A percentile compares a stretch with the other conserved stretches of the same genome.
Evolutionary conservation across 805 yeast species (phyloP).

Genomic region (Saturnispora hagleri): DNA sequence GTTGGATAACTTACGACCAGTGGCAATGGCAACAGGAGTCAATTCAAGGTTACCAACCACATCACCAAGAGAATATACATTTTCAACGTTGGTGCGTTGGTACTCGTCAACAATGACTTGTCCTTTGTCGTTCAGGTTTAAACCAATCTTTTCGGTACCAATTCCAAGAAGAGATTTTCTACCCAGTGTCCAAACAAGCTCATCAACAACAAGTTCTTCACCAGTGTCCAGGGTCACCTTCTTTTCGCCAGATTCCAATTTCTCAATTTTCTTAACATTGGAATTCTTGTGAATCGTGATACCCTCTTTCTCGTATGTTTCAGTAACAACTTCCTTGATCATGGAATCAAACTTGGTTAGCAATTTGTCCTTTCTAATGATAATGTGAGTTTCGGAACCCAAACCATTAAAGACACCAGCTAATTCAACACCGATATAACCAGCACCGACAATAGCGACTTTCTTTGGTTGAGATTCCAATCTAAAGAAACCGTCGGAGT

Average conservation of each 20-base stretch:
- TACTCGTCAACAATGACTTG: constrained; percentile 77
- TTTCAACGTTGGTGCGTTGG: constrained; percentile 67
- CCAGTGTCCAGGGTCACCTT: constrained; percentile 38
- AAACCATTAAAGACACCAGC: constrained; percentile 90
- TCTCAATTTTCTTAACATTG: constrained; percentile 40
- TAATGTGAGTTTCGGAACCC: constrained; percentile 76
- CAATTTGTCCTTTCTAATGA: constrained; percentile 87
- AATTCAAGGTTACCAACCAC: constrained; percentile 88
- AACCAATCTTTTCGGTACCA: constrained; percentile 69
- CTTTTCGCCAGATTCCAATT: constrained; percentile 40
- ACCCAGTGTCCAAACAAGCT: constrained; percentile 89
- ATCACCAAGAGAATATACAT: constrained; percentile 85
- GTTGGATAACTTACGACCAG: constrained; percentile 90
- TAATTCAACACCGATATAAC: constrained; percentile 92
- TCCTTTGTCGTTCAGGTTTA: constrained; percentile 49
- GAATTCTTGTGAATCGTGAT: constrained; percentile 67
- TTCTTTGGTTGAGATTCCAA: constrained; percentile 76
- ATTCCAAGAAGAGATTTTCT: constrained; percentile 69
- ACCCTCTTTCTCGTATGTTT: constrained; percentile 73
- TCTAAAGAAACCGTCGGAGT: constrained; percentile 86
- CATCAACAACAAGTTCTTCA: constrained; percentile 55
- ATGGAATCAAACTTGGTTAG: constrained; percentile 79
- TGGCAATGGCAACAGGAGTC: constrained; percentile 98
- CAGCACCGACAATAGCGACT: constrained; percentile 96
- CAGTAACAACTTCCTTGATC: constrained; percentile 72